Conservation (phyloP, 768 basidiomycete genomes). For the Amanita thiersii region DNA sequence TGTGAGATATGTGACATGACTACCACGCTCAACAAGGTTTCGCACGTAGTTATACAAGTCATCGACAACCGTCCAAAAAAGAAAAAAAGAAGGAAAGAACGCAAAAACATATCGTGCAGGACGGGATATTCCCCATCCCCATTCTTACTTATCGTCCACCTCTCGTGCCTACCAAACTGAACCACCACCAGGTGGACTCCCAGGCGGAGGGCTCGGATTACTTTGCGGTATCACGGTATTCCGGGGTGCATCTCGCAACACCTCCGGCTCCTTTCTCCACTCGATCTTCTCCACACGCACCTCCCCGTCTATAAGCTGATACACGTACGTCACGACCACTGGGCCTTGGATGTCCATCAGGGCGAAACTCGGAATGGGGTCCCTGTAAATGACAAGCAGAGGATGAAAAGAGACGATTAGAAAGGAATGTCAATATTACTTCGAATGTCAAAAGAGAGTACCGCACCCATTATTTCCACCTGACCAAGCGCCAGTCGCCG, state of each 20-base stretch:
- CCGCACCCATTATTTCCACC: constrained; percentile 62
- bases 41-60: no score
- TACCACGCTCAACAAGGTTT: no score
- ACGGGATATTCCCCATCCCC: no score
- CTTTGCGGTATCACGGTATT: constrained; percentile 42
- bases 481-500: constrained; percentile 92
- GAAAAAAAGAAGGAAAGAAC: no score
- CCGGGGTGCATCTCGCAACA: constrained; percentile 27
- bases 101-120: no score
- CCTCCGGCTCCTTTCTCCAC: constrained; percentile 56
- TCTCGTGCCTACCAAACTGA: background rate
- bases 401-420: constrained; percentile 9
- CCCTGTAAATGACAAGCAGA: constrained; percentile 35
- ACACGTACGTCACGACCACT: constrained; percentile 95
- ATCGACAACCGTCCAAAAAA: no score
- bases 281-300: constrained; percentile 91
- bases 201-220: constrained; percentile 30
- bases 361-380: constrained; percentile 90
- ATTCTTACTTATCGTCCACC: no score
- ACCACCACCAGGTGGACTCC: background rate
- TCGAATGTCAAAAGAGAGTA: background rate
- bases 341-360: constrained; percentile 97
- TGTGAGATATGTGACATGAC: no score
- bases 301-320: constrained; percentile 89
- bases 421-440: background rate